Evolutionary conservation across 2,329 filamentous ascomycete species (phyloP).

Genomic region (Tolypocladium ophioglossoides): DNA sequence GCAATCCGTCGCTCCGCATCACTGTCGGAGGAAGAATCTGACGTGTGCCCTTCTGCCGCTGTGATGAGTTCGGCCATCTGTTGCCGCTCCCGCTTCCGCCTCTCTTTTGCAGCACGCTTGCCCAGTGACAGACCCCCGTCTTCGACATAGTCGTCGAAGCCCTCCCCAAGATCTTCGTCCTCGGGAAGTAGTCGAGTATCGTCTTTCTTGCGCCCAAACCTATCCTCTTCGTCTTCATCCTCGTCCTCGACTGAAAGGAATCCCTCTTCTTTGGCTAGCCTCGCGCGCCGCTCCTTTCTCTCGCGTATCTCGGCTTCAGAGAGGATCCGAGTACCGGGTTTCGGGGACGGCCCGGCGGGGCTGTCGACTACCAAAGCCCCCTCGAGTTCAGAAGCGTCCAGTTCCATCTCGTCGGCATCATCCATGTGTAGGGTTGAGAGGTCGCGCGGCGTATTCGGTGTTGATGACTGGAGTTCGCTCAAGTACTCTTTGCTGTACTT

Average conservation of each 20-base stretch:
- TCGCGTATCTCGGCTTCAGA: slow-evolving; percentile 79
- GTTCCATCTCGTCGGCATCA: slow-evolving; percentile 39
- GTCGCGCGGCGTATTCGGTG: slow-evolving; percentile 69
- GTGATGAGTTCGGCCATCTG: slow-evolving; percentile 79
- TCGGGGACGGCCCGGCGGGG: slow-evolving; percentile 18
- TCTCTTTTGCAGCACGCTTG: slow-evolving; percentile 66
- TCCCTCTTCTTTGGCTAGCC: slow-evolving; percentile 59
- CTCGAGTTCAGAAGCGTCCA: slow-evolving; percentile 51
- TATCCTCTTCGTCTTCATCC: slow-evolving; percentile 38
- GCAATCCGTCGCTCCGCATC: slow-evolving; percentile 64
- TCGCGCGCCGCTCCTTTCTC: slow-evolving; percentile 81
- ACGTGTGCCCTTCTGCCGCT: slow-evolving; percentile 58
- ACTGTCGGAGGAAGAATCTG: slow-evolving; percentile 57
- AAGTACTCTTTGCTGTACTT: slow-evolving; percentile 82
- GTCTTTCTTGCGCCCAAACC: slow-evolving; percentile 38
- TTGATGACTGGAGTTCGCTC: slow-evolving; percentile 75
- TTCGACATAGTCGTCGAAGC: slow-evolving; percentile 85
- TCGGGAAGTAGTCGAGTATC: slow-evolving; percentile 70
- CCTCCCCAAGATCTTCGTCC: slow-evolving; percentile 87
- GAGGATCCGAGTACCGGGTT: slow-evolving; percentile 46
- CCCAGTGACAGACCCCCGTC: slow-evolving; percentile 73
- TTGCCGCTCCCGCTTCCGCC: slow-evolving; percentile 51
- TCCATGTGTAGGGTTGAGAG: slow-evolving; percentile 33
- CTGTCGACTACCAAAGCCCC: slow-evolving; percentile 54
- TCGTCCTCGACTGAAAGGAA: slow-evolving; percentile 55